Evolutionary conservation across 768 basidiomycete genomes (phyloP).

Genomic region (Suillus placidus): DNA sequence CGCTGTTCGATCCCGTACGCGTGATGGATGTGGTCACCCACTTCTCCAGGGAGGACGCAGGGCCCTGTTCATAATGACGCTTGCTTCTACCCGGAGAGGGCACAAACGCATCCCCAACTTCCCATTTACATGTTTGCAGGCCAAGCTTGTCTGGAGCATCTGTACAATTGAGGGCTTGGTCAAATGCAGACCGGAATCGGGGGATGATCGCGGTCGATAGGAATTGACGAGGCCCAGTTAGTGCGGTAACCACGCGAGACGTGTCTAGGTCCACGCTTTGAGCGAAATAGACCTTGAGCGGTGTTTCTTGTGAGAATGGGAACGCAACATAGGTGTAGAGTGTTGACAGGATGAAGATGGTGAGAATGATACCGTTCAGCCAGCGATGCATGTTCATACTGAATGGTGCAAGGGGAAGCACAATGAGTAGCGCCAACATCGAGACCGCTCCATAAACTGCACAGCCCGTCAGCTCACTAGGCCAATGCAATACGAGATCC

Average conservation of each 20-base stretch:
- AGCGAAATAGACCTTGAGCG: conserved; percentile 73
- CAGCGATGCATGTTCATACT: conserved; percentile 50
- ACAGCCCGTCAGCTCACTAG: conserved; percentile 7
- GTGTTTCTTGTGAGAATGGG: conserved; percentile 64
- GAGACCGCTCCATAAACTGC: conserved; percentile 55
- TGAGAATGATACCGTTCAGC: conserved; percentile 39
- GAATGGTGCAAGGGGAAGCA: conserved; percentile 69
- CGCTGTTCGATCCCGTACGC: conserved; percentile 46
- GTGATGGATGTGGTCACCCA: conserved; percentile 50
- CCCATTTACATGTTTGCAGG: conserved; percentile 54
- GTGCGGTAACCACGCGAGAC: conserved; percentile 40
- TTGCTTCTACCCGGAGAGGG: conserved; percentile 42
- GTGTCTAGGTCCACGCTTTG: conserved; percentile 55
- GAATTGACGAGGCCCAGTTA: conserved; percentile 49
- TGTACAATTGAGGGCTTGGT: conserved; percentile 37
- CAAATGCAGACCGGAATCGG: conserved; percentile 53
- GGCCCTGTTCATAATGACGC: conserved; percentile 1
- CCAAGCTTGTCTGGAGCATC: conserved; percentile 34
- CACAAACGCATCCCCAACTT: conserved; percentile 33
- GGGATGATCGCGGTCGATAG: conserved; percentile 47
- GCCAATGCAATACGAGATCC: not conserved
- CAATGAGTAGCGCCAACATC: conserved; percentile 49
- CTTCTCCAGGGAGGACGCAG: not conserved
- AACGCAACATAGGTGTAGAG: conserved; percentile 48
- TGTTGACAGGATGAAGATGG: conserved; percentile 47